Evolutionary conservation across 2,329 filamentous ascomycete genomes (phyloP).

Genomic region (Microsporum ferrugineum): DNA sequence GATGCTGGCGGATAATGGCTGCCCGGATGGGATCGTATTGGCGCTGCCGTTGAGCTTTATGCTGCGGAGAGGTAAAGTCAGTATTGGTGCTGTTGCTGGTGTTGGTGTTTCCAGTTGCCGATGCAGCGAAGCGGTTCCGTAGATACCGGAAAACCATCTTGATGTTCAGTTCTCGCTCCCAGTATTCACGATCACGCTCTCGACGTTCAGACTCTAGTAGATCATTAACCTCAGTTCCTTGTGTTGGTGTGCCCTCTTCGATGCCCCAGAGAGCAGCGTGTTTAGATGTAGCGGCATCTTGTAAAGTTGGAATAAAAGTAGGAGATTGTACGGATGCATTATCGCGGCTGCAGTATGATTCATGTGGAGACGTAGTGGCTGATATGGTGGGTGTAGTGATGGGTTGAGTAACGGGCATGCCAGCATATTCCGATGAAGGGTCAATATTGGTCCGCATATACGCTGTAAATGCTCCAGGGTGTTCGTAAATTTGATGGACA

Average conservation of each 20-base stretch:
- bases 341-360: conserved; percentile 16
- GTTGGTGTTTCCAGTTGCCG: conserved; percentile 26
- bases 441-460: conserved; percentile 56
- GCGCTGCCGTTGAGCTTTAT: conserved; percentile 27
- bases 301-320: conserved; percentile 41
- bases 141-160: conserved; percentile 86
- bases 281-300: conserved; percentile 27
- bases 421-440: conserved; percentile 61
- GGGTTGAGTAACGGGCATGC: conserved; percentile 47
- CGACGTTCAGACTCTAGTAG: conserved; percentile 23
- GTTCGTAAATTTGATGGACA: conserved; percentile 70
- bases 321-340: conserved; percentile 27
- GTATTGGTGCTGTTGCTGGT: conserved; percentile 28
- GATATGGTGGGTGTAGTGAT: not conserved
- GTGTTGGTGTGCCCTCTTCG: conserved; percentile 41
- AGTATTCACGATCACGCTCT: conserved; percentile 60
- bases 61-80: conserved; percentile 32
- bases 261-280: conserved; percentile 56
- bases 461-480: conserved; percentile 79
- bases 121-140: conserved; percentile 55
- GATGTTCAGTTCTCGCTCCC: conserved; percentile 86
- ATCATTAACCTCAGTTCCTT: conserved; percentile 9
- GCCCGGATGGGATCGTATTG: conserved; percentile 61
- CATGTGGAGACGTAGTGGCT: conserved; percentile 12
- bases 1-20: conserved; percentile 75